Evolutionary conservation across 306 rosid species (phyloP), one percentile per base, ranked within the genome.

Genomic region (Spatholobus suberectus): DNA sequence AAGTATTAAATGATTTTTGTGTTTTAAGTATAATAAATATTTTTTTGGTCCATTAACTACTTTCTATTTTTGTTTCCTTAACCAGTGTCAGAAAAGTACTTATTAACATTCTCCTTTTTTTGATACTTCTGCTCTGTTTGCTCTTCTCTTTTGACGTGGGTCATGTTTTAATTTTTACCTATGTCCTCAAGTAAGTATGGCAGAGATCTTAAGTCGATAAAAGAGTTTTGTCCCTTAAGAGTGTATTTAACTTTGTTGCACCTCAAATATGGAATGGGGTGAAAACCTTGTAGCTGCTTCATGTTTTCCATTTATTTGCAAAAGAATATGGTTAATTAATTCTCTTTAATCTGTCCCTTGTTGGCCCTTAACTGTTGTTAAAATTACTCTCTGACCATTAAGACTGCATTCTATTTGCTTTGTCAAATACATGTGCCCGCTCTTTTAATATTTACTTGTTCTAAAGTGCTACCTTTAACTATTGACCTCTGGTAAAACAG

Each of bases 401-500:
- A 5, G 49, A 32, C 35, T 24, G 58, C 54, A 13, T 44, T 83
- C 23, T 13, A 37, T 70, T 67, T 37, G 15, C 72, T 11, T 62
- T 43, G 80, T 77, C 21, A 46, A 37, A 34, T 77, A 21, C 26
- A 38, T 9, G 15, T 43, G 20, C 59, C 1, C 47, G 15, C 52
- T 55, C 59, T 52, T 32, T 34, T 68, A 8, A 24, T 70, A 11
- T 43, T 3, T 49, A 12, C 63, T 54, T 77, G 70, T 47, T 58
- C 77, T 67, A 58, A 46, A 58, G 29, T 8, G 37, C 43, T 38
- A 13, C 52, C 68, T 83, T 40, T 84, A 75, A 70, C 75, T 61
- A 14, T 67, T 57, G 75, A 67, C 26, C 5, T 70, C 47, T 70
- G 83, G 35, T 41, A 84, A 57, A 77, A 83, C 93, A 95, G 97